Evolutionary conservation across 1,139 yeast species (phyloP).

Genomic region (Hemisphaericaspora xylofermentans): DNA sequence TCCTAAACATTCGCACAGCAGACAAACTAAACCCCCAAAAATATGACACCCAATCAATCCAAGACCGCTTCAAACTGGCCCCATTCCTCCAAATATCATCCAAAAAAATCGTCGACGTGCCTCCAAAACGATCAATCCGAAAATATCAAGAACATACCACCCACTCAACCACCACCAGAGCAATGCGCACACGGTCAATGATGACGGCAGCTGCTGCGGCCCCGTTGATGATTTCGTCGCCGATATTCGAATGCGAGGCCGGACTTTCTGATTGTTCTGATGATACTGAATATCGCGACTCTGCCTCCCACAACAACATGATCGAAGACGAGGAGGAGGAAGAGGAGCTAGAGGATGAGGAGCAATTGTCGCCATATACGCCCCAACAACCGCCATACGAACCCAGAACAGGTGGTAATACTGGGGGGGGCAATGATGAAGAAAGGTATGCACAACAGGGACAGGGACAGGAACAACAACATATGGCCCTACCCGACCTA

Average conservation of each 20-base stretch:
- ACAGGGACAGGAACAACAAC: slow-evolving; percentile 32
- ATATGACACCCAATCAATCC: slow-evolving; percentile 44
- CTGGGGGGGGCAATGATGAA: too few relatives aligned
- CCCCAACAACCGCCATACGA: slow-evolving; percentile 41
- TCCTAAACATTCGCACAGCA: slow-evolving; percentile 43
- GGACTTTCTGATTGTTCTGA: slow-evolving; percentile 32
- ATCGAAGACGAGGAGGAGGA: slow-evolving; percentile 17
- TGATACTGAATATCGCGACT: slow-evolving; percentile 35
- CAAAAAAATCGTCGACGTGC: slow-evolving; percentile 36
- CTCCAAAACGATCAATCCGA: slow-evolving; percentile 24
- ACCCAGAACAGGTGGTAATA: slow-evolving; percentile 12
- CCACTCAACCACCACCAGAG: slow-evolving; percentile 20
- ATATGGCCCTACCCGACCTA: slow-evolving; percentile 43
- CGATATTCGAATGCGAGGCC: slow-evolving; percentile 45
- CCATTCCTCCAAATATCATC: slow-evolving; percentile 47
- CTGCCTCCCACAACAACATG: slow-evolving; percentile 14
- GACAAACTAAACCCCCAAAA: slow-evolving; percentile 42
- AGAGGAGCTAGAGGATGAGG: slow-evolving; percentile 22
- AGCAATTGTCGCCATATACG: slow-evolving; percentile 38
- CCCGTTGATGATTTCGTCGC: slow-evolving; percentile 36
- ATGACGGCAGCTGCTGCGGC: slow-evolving; percentile 30
- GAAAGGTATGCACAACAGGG: too few relatives aligned
- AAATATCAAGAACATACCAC: slow-evolving; percentile 3
- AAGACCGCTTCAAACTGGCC: slow-evolving; percentile 49
- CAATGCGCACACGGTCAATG: slow-evolving; percentile 48